Evolutionary conservation across 2,329 filamentous ascomycete genomes (phyloP), one percentile per base, ranked within the genome.

Genomic region (Penicillium sp.): DNA sequence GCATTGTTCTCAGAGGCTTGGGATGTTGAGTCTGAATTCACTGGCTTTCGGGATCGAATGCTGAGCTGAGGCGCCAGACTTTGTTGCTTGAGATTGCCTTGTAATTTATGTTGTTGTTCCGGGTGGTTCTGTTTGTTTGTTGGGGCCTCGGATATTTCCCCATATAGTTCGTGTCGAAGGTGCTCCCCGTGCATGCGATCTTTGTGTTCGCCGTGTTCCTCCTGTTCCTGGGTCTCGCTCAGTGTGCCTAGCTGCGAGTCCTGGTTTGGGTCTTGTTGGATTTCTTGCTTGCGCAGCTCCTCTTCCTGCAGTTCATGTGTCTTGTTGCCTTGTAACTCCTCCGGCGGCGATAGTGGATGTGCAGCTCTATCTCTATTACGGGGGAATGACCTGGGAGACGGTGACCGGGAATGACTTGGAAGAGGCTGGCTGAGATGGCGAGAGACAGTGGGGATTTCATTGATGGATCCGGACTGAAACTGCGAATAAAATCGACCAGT

Each of bases 401-500:
- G 54, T 13, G 44, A 48, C 5, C 50, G 38, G 3, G 50, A 54
- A 39, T 55, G 40, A n/a, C n/a, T 39, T 10, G 31, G 34, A 11
- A 57, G 39, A 46, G 53, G 55, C n/a, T 50, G 48, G 10, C 54
- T 58, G 27, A 53, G 58, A 29, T 59, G 59, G 7, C 50, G 56
- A 53, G 47, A 38, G 41, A 19, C 6, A 23, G 23, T 7, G 43
- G 31, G 11, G 10, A 15, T n/a, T 45, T 47, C 46, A 15, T 40
- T 47, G 23, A 9, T 8, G 13, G 53, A 45, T 13, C n/a, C 33
- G 15, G 60, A 50, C n/a, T 56, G 56, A 4, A 55, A 15, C 11
- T 59, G 56, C 8, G 64, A 64, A 25, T 66, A 66, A 19, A 66
- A 66, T 4, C 62, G 59, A 34, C 52, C 41, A n/a, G 58, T 27